Evolutionary conservation across 176 grass and related monocot species (phyloP).

Genomic region (Hsuehochloa calcarea): DNA sequence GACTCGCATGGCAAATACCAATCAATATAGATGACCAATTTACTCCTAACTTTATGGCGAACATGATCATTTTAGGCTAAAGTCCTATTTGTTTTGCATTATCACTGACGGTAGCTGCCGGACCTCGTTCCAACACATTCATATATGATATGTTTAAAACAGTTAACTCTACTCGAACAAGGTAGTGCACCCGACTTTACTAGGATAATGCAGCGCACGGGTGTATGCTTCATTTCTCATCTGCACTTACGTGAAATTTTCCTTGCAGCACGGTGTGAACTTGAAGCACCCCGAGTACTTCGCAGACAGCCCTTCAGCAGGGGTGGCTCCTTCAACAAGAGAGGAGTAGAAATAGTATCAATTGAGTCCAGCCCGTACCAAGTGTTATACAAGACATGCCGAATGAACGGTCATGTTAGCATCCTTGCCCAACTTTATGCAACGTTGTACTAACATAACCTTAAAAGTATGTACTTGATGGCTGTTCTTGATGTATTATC

Average conservation of each 20-base stretch:
- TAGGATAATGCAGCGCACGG: neutral
- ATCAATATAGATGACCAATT: neutral
- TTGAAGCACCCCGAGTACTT: constrained; percentile 93
- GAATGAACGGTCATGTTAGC: neutral
- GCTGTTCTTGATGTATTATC: neutral
- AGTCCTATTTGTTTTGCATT: neutral
- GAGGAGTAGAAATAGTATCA: constrained; percentile 60
- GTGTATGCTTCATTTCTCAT: neutral
- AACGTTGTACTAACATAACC: constrained; percentile 7
- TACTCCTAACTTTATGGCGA: neutral
- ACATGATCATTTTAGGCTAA: neutral
- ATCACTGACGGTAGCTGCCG: neutral
- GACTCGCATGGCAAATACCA: neutral
- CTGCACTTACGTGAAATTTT: neutral
- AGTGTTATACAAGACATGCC: neutral
- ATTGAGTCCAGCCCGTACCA: neutral
- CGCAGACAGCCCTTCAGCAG: constrained; percentile 71
- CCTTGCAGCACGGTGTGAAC: constrained; percentile 86
- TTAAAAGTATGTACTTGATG: neutral
- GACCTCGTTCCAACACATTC: neutral
- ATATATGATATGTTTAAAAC: neutral
- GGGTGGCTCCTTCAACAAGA: constrained; percentile 68
- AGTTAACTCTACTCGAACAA: neutral
- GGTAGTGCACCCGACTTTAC: neutral
- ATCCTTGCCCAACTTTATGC: constrained; percentile 24